Conservation (phyloP, 164 flowering plant genomes). For the Chimonanthus praecox region DNA sequence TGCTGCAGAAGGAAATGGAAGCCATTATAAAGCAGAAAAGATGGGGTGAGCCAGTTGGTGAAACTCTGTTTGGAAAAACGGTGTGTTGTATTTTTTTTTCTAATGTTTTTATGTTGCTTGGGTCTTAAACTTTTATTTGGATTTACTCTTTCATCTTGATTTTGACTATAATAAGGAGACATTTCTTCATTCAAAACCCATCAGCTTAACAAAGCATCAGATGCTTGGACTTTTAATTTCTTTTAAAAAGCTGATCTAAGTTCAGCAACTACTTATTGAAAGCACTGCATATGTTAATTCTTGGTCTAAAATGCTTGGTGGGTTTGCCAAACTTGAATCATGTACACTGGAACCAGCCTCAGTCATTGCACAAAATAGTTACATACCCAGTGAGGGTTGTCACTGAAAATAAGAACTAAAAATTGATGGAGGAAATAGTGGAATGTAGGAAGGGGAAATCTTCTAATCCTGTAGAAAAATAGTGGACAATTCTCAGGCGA, state of each 20-base stretch:
- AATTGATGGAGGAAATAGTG: too few species aligned
- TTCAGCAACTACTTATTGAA: not conserved
- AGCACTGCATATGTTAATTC: not conserved
- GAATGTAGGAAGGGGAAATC: too few species aligned
- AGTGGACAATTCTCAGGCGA: too few species aligned
- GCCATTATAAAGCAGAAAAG: constrained; percentile 43
- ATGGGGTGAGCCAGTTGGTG: constrained; percentile 78
- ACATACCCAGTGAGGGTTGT: too few species aligned
- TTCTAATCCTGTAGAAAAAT: too few species aligned
- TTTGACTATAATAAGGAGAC: not conserved
- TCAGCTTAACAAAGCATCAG: not conserved
- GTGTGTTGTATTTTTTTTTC: constrained; percentile 29
- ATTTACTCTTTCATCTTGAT: not conserved
- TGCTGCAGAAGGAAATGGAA: constrained; percentile 71
- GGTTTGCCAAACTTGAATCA: not conserved
- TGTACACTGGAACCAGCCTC: not conserved
- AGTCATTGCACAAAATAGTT: not conserved
- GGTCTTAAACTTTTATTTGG: not conserved
- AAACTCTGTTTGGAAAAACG: constrained; percentile 76
- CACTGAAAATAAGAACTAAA: too few species aligned
- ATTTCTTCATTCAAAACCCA: not conserved
- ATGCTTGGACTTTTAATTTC: not conserved
- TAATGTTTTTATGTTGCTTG: not conserved
- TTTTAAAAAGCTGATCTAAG: not conserved
- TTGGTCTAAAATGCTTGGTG: not conserved